These are phyloP conservation scores for Termitomyces sp. DNA, from an alignment of 768 basidiomycete genomes.

Conservation along the genomic window DNA sequence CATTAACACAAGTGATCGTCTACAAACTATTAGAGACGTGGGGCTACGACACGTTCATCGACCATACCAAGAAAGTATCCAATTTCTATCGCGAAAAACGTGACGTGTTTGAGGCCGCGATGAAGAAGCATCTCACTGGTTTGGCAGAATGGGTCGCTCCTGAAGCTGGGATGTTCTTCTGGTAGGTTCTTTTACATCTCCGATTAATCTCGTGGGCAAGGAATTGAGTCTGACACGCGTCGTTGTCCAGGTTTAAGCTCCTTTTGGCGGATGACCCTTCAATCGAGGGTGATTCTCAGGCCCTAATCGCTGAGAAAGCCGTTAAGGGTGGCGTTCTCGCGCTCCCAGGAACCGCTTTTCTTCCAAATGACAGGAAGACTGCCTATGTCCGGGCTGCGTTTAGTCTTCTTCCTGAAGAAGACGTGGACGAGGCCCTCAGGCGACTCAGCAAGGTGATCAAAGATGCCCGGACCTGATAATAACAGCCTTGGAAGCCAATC, in stretches of 20 bases:
- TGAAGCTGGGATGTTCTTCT: conserved; percentile 86
- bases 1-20: conserved; percentile 54
- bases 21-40: conserved; percentile 52
- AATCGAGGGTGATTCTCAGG: conserved; percentile 55
- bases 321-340: conserved; percentile 73
- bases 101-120: conserved; percentile 65
- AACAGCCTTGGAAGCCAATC: not conserved
- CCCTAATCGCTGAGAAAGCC: conserved; percentile 63
- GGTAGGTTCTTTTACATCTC: conserved; percentile 36
- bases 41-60: conserved; percentile 66
- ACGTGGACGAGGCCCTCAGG: conserved; percentile 67
- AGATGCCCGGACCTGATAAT: conserved; percentile 16
- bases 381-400: conserved; percentile 78
- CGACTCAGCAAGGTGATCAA: conserved; percentile 37
- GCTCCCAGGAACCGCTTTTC: conserved; percentile 76
- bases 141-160: conserved; percentile 67
- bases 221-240: not conserved
- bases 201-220: not conserved
- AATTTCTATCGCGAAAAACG: conserved; percentile 63
- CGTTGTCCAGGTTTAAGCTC: conserved; percentile 52
- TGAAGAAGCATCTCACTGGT: conserved; percentile 63
- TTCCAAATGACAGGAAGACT: conserved; percentile 57
- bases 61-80: conserved; percentile 60
- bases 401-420: conserved; percentile 52
- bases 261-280: conserved; percentile 28